A percentile compares a stretch with the other conserved stretches of the same genome.
These are phyloP conservation scores for Mycena floridula DNA, from an alignment of 768 basidiomycete species.

Conservation along the genomic window DNA sequence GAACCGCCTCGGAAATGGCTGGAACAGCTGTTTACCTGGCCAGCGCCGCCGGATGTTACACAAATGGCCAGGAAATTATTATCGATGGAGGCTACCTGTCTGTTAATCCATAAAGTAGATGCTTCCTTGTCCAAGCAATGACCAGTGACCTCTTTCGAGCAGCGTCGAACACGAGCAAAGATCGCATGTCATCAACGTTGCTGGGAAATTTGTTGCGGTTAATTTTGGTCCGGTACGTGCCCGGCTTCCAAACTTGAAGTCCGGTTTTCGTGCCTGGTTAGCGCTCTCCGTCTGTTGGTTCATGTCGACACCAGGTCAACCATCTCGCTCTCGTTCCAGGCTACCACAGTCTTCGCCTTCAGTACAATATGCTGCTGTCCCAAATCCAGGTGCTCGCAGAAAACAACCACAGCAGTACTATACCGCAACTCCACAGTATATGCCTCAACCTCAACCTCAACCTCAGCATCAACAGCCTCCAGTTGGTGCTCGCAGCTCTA, in stretches of 20 bases:
- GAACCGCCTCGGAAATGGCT: conserved; percentile 67
- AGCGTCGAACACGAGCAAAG: too few relatives aligned
- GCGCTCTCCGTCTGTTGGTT: neutral
- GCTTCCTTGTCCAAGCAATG: too few relatives aligned
- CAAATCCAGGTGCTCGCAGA: neutral
- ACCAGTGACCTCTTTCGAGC: too few relatives aligned
- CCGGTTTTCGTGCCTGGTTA: neutral
- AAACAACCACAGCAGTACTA: too few relatives aligned
- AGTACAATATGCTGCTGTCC: neutral
- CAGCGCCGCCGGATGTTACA: conserved; percentile 67
- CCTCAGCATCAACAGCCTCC: too few relatives aligned
- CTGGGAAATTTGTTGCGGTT: too few relatives aligned
- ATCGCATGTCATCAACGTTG: too few relatives aligned
- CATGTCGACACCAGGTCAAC: too few relatives aligned
- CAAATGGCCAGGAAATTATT: conserved; percentile 72
- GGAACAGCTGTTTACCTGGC: conserved; percentile 73
- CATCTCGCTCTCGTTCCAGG: too few relatives aligned
- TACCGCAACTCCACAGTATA: too few relatives aligned
- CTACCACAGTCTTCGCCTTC: neutral
- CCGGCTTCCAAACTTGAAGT: neutral
- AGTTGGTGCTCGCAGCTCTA: too few relatives aligned
- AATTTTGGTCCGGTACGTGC: neutral
- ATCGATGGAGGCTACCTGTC: conserved; percentile 72
- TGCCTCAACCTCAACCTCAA: too few relatives aligned
- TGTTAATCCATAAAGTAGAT: conserved; percentile 64